Base-by-base conservation (phyloP, 345 rosid genomes). In the Combretum micranthum region DNA sequence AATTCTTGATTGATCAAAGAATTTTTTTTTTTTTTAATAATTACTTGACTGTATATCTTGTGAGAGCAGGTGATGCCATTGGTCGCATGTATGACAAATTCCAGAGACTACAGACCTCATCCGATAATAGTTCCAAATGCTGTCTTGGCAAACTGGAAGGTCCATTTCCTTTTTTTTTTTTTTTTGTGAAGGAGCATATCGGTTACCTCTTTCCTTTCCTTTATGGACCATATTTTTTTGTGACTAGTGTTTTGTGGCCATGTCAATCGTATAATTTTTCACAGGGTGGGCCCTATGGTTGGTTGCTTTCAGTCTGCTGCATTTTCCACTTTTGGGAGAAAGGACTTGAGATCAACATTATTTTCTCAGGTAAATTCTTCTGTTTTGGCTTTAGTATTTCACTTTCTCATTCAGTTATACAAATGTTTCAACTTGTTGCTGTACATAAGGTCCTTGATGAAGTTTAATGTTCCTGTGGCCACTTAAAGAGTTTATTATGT, bases 81-180 rank as follows among this genome's bases (percentile, higher is more conserved):
- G 80, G 83, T 94, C 78, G 99, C 97, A 70, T 87, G 87, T 79
- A 75, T 94, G 71, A 94, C 90, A 97, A 97, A 94, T 94, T 90
- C 61, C 90, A 94, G 71, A 96, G 99, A 94, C 74, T 87, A 94
- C 76, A 96, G 99, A 51, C 99, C 97, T 2, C 99, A 94, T 84
- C 99, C 90, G 75, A 94, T 90, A 54, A 87, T 94, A 65, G 99
- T 87, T 66, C 99, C 97, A 47, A 94, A 94, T 72, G 99, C 97
- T 67, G 99, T 94, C 60, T 60, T 94, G 64, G 99, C 90, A 26
- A 94, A 90, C 64, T 94, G 99, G 97, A 94, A 94, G 99, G 99
- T 94, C 68, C 50, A 85, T 76, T 57, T 15, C 47, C 55, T 47
- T 65, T 57, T 9, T 22, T 46, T 47, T 65, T 57, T 9, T 22